These are phyloP conservation scores for Apiospora koreana DNA, from an alignment of 2,329 filamentous ascomycete species.

Conservation along the genomic window DNA sequence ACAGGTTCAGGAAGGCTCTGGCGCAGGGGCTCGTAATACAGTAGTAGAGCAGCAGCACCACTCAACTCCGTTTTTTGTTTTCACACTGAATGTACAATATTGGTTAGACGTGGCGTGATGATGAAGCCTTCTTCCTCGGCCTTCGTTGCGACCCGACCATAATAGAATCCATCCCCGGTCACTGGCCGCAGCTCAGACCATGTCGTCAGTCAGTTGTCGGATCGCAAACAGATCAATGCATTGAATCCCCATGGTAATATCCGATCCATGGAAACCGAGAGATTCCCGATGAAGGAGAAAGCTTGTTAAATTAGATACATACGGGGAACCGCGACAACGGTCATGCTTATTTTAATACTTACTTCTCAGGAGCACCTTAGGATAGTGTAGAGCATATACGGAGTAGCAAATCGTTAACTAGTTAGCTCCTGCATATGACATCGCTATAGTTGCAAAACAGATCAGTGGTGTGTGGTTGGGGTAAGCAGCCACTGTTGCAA, in stretches of 20 bases:
- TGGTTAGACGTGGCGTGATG: background rate
- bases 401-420: background rate
- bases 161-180: background rate
- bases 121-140: background rate
- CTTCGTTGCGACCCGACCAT: background rate
- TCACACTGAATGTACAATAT: background rate
- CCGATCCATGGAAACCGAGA: background rate
- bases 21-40: slow-evolving; percentile 36
- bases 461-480: background rate
- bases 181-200: background rate
- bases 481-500: background rate
- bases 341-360: background rate
- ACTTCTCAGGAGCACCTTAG: background rate
- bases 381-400: background rate
- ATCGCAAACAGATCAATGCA: background rate
- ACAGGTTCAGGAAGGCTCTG: slow-evolving; percentile 52
- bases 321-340: background rate
- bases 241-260: background rate
- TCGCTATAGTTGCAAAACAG: background rate
- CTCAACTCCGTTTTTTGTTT: background rate
- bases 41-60: slow-evolving; percentile 7
- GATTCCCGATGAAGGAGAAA: slow-evolving; percentile 1
- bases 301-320: slow-evolving; percentile 2
- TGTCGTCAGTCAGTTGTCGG: background rate
- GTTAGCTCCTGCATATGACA: background rate